These are phyloP conservation scores for Aechmea fasciata DNA, from an alignment of 176 grass and related monocot genomes.

Conservation along the genomic window DNA sequence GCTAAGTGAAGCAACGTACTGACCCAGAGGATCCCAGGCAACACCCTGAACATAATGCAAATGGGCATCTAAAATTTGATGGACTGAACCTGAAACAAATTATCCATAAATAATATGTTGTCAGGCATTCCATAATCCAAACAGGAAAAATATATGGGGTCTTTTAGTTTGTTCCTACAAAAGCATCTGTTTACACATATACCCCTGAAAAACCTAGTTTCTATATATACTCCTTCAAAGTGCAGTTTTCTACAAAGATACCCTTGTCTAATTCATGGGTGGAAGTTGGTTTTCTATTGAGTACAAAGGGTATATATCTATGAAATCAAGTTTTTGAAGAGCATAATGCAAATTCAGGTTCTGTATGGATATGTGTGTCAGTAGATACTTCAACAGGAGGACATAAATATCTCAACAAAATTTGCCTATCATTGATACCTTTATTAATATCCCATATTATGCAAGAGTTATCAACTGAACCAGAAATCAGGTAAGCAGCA, in stretches of 20 bases:
- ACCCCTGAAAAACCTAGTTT: neutral
- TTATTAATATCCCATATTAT: conserved; percentile 94
- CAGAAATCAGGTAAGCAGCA: conserved; percentile 62
- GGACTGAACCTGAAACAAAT: conserved; percentile 40
- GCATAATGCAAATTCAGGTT: too few species aligned
- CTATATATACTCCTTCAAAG: neutral
- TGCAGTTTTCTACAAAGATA: neutral
- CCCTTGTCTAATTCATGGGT: neutral
- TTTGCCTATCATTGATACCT: conserved; percentile 28
- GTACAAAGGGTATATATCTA: too few species aligned
- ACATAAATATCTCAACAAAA: neutral
- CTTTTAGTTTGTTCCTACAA: conserved; percentile 4
- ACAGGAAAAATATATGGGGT: neutral
- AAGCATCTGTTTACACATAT: conserved; percentile 9
- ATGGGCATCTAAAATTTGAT: conserved; percentile 82
- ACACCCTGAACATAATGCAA: conserved; percentile 99
- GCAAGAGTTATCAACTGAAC: conserved; percentile 94
- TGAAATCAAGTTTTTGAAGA: too few species aligned
- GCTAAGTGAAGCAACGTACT: conserved; percentile 84
- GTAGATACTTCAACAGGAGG: neutral
- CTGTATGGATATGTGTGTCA: neutral
- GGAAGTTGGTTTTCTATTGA: too few species aligned
- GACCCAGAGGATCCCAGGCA: conserved; percentile 85
- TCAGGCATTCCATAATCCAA: conserved; percentile 3
- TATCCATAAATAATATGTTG: conserved; percentile 1